Conservation (phyloP, 192 early-diverging fungal genomes). For the Coemansia asiatica region DNA sequence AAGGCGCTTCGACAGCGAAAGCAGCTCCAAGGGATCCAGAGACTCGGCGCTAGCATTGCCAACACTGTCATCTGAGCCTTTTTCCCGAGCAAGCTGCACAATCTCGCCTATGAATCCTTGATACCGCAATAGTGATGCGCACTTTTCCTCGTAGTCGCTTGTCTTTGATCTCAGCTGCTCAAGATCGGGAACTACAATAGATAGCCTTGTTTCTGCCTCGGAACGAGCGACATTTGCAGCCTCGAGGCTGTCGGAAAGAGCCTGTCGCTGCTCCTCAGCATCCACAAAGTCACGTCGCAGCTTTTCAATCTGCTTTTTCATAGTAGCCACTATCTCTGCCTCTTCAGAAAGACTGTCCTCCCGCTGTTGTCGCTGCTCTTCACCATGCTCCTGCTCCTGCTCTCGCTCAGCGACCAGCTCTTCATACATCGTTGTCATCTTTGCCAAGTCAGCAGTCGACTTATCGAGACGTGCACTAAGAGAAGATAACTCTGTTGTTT, state of each 20-base stretch:
- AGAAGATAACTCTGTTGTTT: slow-evolving; percentile 2
- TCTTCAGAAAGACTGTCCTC: slow-evolving; percentile 13
- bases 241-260: slow-evolving; percentile 6
- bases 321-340: slow-evolving; percentile 8
- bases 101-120: slow-evolving; percentile 9
- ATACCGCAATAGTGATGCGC: slow-evolving; percentile 8
- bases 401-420: slow-evolving; percentile 24
- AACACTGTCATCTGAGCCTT: slow-evolving; percentile 16
- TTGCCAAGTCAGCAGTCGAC: slow-evolving; percentile 14
- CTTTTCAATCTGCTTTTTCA: slow-evolving; percentile 23
- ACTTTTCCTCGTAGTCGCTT: slow-evolving; percentile 32
- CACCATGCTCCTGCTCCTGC: slow-evolving; percentile 11
- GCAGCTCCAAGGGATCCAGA: neutral
- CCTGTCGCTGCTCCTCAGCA: slow-evolving; percentile 18
- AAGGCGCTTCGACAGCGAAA: neutral
- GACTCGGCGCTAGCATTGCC: neutral
- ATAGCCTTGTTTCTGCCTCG: slow-evolving; percentile 29
- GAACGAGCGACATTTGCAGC: slow-evolving; percentile 3
- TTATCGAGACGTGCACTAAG: slow-evolving; percentile 25
- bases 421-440: slow-evolving; percentile 17
- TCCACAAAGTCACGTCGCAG: slow-evolving; percentile 25
- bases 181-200: slow-evolving; percentile 27
- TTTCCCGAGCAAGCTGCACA: slow-evolving; percentile 6
- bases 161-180: slow-evolving; percentile 43
- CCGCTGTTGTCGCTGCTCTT: slow-evolving; percentile 8